Percentiles rank a stretch among this genome's conserved stretches.
Conservation (phyloP, 2,329 filamentous ascomycete species). For the Sclerotinia glacialis region DNA sequence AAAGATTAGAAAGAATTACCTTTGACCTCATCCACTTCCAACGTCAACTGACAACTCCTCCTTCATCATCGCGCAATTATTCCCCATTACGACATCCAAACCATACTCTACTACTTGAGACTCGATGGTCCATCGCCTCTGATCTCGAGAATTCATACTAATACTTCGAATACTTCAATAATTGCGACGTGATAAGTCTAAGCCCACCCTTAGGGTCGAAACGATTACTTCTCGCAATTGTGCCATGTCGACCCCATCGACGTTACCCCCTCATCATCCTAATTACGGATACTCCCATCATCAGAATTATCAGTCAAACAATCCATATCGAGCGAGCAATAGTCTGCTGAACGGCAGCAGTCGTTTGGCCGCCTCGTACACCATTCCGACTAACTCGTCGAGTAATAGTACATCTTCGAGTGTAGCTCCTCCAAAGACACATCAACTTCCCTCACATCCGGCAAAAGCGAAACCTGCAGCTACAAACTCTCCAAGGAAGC, state of each 20-base stretch:
- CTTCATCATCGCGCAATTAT: slow-evolving; percentile 14
- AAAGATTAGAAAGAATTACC: slow-evolving; percentile 22
- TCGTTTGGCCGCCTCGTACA: slow-evolving; percentile 38
- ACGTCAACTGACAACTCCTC: slow-evolving; percentile 20
- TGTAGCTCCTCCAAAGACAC: slow-evolving; percentile 31
- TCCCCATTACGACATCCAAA: slow-evolving; percentile 8
- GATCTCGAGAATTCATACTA: slow-evolving; percentile 2
- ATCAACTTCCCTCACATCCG: slow-evolving; percentile 28
- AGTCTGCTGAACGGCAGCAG: slow-evolving; percentile 39
- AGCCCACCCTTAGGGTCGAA: slow-evolving; percentile 28
- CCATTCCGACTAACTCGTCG: slow-evolving; percentile 37
- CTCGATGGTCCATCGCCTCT: slow-evolving; percentile 12
- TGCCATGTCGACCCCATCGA: slow-evolving; percentile 77
- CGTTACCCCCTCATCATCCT: slow-evolving; percentile 65
- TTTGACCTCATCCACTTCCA: slow-evolving; percentile 19
- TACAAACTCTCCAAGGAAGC: slow-evolving; percentile 34
- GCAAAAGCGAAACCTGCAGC: slow-evolving; percentile 15
- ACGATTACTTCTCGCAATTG: slow-evolving; percentile 24
- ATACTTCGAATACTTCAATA: slow-evolving; percentile 3
- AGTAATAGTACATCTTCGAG: slow-evolving; percentile 33
- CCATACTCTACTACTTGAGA: neutral
- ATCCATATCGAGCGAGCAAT: slow-evolving; percentile 49
- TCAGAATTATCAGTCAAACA: slow-evolving; percentile 53
- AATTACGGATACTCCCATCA: slow-evolving; percentile 61
- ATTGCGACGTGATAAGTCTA: slow-evolving; percentile 20